A percentile compares a stretch with the other conserved stretches of the same genome.
These are phyloP conservation scores for Mycena belliarum DNA, from an alignment of 768 basidiomycete species.

Conservation along the genomic window DNA sequence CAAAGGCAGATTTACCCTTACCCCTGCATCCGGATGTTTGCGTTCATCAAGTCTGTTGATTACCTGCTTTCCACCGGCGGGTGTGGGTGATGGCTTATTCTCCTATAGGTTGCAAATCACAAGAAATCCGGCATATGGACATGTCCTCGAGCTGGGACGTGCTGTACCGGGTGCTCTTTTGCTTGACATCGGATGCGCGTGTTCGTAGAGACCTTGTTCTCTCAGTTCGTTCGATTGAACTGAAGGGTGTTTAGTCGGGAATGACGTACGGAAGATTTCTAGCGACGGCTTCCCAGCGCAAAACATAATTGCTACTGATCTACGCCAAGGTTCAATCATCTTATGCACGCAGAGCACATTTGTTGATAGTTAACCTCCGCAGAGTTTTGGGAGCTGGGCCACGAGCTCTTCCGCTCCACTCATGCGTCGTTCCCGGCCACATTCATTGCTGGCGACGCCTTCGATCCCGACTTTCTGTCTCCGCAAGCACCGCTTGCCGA, in stretches of 20 bases:
- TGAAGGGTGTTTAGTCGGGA: slow-evolving; percentile 44
- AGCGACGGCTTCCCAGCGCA: slow-evolving; percentile 41
- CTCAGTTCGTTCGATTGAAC: too few species aligned
- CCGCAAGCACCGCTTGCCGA: slow-evolving; percentile 29
- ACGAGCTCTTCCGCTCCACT: slow-evolving; percentile 56
- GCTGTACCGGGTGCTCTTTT: slow-evolving; percentile 33
- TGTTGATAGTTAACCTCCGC: not conserved
- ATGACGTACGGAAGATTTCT: slow-evolving; percentile 39
- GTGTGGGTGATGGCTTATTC: too few species aligned
- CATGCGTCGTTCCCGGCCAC: slow-evolving; percentile 51
- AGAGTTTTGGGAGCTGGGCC: slow-evolving; percentile 66
- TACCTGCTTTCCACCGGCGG: too few species aligned
- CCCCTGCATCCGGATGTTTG: slow-evolving; percentile 34
- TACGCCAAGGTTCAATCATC: slow-evolving; percentile 25
- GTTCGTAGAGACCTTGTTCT: slow-evolving; percentile 31
- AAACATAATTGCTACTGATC: slow-evolving; percentile 39
- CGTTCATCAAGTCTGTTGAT: slow-evolving; percentile 27
- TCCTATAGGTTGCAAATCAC: not conserved
- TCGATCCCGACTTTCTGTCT: slow-evolving; percentile 41
- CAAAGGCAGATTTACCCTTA: slow-evolving; percentile 31
- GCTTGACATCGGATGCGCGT: slow-evolving; percentile 48
- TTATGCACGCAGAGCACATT: too few species aligned
- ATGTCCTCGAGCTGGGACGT: slow-evolving; percentile 30
- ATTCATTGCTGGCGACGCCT: slow-evolving; percentile 55
- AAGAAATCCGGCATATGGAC: slow-evolving; percentile 28